phyloP scores from a whole-genome alignment of 2,329 filamentous ascomycete species.

The Aspergillus ustus region DNA sequence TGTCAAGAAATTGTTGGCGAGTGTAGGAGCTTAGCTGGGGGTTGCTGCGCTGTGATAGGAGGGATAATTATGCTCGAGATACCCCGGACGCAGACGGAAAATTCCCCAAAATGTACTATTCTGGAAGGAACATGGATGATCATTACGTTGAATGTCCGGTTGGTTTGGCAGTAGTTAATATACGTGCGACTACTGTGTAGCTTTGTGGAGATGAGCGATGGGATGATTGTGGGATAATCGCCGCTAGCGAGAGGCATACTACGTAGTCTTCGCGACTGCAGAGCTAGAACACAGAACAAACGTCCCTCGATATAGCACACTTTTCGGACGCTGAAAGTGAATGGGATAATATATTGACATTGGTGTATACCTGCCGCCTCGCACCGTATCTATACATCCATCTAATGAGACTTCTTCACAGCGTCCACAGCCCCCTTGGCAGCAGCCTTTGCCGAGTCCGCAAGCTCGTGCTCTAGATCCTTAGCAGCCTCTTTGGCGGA shows the following conservation, averaged over 20 bases:
- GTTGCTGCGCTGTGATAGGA: constrained; percentile 22
- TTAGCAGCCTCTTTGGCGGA: constrained; percentile 44
- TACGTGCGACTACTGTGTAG: background rate
- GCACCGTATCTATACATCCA: constrained; percentile 7
- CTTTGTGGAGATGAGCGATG: background rate
- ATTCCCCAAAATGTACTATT: constrained; percentile 16
- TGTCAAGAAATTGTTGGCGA: background rate
- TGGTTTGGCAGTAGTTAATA: background rate
- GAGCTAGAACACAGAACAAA: too few relatives aligned
- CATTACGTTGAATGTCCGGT: constrained; percentile 13
- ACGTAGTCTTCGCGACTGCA: too few relatives aligned
- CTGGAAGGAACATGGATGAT: constrained; percentile 1
- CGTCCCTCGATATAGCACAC: background rate
- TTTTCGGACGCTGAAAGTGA: background rate
- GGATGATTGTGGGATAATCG: background rate
- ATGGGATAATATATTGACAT: background rate
- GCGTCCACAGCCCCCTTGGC: constrained; percentile 36
- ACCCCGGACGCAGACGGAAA: constrained; percentile 25
- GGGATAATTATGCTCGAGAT: constrained; percentile 20
- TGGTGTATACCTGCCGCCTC: background rate
- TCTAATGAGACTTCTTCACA: constrained; percentile 38
- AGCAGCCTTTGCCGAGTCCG: constrained; percentile 41
- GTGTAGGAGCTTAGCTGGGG: constrained; percentile 1
- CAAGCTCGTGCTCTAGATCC: constrained; percentile 42
- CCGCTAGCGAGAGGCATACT: too few relatives aligned